Evolutionary conservation across 768 basidiomycete species (phyloP), one percentile per base, ranked within the genome.

Genomic region (Mycena floridula): DNA sequence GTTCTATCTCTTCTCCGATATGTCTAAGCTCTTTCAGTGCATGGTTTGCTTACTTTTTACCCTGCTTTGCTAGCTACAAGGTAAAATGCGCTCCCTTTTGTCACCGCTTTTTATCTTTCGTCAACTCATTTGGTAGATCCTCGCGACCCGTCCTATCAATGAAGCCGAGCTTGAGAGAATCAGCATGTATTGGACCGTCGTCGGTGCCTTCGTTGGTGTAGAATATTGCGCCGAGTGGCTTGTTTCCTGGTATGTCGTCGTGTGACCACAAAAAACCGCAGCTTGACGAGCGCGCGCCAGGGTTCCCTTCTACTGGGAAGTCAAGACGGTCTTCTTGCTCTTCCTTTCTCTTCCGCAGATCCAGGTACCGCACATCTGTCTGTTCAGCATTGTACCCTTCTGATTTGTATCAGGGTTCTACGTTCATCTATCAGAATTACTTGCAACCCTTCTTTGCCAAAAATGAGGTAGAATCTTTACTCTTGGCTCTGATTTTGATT

Each of bases 251-350:
- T 77, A 58, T 44, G 76, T 60, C 20, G 45, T 26, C 7, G 23
- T 25, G 21, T 38, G 24, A 15, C 30, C 43, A 12, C 21, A 40
- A 11, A 38, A 9, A 44, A 9, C 28, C 42, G 37, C 50, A 43
- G 45, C 39, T 50, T 56, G 25, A 59, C 44, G 43, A 16, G 30
- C n/a, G 5, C 43, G 28, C 20, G 40, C 38, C 53, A 85, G 85
- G 85, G 54, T 87, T 32, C 85, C 85, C 6, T 84, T 88, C 57
- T 87, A 86, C 56, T 85, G 79, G 78, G 85, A 87, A 54, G 37
- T 76, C 42, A 79, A 85, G 53, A 84, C 80, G n/a, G 20, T 79
- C 3, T 78, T 85, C 57, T 57, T 87, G 3, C 66, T 87, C 21
- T 87, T 80, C 65, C 59, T 87, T 36, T 63, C 82, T 7, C 72